phyloP scores from a whole-genome alignment of 257 asterid genomes.

The Buddleja alternifolia region DNA sequence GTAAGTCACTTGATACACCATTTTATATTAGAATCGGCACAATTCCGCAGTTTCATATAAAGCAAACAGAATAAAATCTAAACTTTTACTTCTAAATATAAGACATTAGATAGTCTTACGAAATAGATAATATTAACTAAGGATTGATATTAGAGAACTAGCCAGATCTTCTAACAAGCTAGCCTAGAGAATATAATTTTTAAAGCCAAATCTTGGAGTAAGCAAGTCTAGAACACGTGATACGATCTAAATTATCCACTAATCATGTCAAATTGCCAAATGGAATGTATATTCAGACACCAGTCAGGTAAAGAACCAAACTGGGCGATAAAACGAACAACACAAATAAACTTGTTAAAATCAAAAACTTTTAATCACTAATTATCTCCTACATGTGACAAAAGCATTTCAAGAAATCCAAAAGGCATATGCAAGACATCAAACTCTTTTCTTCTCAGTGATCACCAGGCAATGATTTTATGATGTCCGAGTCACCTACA shows the following conservation, averaged over 20 bases:
- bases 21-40: no score
- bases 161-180: no score
- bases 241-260: neutral
- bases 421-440: neutral
- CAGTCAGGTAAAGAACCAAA: neutral
- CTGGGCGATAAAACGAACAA: neutral
- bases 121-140: no score
- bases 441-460: constrained; percentile 36
- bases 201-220: neutral
- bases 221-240: neutral
- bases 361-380: constrained; percentile 4
- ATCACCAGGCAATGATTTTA: constrained; percentile 47
- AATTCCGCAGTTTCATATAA: no score
- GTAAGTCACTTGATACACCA: no score
- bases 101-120: no score
- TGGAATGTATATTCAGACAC: neutral
- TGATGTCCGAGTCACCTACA: constrained; percentile 56
- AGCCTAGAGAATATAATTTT: neutral
- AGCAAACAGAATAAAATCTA: no score
- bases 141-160: no score
- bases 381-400: constrained; percentile 4
- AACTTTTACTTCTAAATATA: no score
- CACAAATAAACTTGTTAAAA: neutral
- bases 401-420: neutral
- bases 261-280: neutral